Conservation (phyloP, 1,284 basidiomycete genomes). For the Dichomitus squalens region DNA sequence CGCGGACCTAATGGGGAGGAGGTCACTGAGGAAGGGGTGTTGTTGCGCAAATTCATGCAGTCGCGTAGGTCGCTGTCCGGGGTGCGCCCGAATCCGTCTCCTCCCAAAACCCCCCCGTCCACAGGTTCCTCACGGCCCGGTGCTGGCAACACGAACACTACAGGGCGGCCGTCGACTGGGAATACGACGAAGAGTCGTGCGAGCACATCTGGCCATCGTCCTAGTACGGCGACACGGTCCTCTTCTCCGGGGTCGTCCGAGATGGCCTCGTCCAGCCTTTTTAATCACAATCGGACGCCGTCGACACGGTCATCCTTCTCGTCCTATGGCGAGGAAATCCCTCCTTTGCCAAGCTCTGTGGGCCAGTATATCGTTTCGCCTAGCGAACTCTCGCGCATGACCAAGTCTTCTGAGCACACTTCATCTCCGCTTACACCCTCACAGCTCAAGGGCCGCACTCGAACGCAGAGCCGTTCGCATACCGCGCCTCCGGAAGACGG, state of each 20-base stretch:
- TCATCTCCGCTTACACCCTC: neutral
- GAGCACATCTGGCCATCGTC: slow-evolving; percentile 30
- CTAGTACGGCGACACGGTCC: slow-evolving; percentile 48
- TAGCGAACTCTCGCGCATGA: slow-evolving; percentile 42
- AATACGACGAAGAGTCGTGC: slow-evolving; percentile 23
- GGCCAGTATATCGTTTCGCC: slow-evolving; percentile 55
- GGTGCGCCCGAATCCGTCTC: slow-evolving; percentile 27
- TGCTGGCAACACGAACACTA: slow-evolving; percentile 25
- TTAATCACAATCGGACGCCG: slow-evolving; percentile 40
- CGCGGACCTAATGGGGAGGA: slow-evolving; percentile 14
- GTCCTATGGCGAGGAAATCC: slow-evolving; percentile 51
- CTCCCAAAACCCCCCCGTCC: slow-evolving; percentile 2
- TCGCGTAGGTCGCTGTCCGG: slow-evolving; percentile 35
- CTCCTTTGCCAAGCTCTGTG: slow-evolving; percentile 39
- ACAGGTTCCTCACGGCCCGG: slow-evolving; percentile 10
- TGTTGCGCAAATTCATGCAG: slow-evolving; percentile 32
- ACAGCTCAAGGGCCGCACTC: slow-evolving; percentile 4
- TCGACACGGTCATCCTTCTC: slow-evolving; percentile 58
- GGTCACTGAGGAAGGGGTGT: slow-evolving; percentile 22
- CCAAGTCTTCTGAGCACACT: slow-evolving; percentile 12
- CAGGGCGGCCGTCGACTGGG: slow-evolving; percentile 18
- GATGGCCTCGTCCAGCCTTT: slow-evolving; percentile 53
- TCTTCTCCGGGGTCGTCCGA: slow-evolving; percentile 63
- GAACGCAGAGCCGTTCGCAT: slow-evolving; percentile 24
- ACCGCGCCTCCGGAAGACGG: slow-evolving; percentile 21